phyloP scores from a whole-genome alignment of 192 early-diverging fungal genomes.

The Coemansia erecta region DNA sequence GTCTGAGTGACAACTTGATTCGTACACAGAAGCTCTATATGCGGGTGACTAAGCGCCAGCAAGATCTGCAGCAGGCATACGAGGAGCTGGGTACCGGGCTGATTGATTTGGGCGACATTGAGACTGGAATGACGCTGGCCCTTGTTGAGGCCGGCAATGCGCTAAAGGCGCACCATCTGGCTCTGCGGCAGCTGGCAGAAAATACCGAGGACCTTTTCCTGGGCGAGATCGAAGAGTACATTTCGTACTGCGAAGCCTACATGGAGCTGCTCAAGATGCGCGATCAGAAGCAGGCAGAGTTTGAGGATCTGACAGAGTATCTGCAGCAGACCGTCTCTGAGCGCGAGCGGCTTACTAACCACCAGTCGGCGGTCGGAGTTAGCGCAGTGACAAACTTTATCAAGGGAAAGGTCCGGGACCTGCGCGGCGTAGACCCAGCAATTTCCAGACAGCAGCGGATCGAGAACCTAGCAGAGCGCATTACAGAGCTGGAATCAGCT shows the following conservation, averaged over 20 bases:
- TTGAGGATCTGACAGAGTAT: conserved; percentile 81
- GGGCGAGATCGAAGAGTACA: conserved; percentile 80
- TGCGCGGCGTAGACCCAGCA: conserved; percentile 84
- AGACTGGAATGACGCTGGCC: conserved; percentile 78
- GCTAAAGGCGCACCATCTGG: conserved; percentile 62
- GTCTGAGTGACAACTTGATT: conserved; percentile 82
- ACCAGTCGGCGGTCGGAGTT: conserved; percentile 58
- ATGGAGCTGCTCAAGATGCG: conserved; percentile 71
- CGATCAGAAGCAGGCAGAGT: conserved; percentile 96
- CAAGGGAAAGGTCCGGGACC: conserved; percentile 83
- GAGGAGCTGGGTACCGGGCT: conserved; percentile 77
- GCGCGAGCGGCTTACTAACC: conserved; percentile 66
- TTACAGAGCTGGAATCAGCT: conserved; percentile 75
- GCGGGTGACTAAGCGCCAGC: conserved; percentile 71
- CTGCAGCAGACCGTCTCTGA: conserved; percentile 71
- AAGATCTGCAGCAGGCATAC: conserved; percentile 77
- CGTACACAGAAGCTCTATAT: conserved; percentile 83
- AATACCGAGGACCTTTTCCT: conserved; percentile 61
- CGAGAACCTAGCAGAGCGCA: conserved; percentile 66
- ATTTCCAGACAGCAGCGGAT: conserved; percentile 77
- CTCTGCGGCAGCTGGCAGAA: conserved; percentile 67
- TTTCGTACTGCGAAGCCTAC: conserved; percentile 55
- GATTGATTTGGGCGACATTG: conserved; percentile 73
- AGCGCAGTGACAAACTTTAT: conserved; percentile 70
- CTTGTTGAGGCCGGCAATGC: conserved; percentile 75